Base-by-base conservation (phyloP, 768 basidiomycete genomes). In the Boletus subparvulus region DNA sequence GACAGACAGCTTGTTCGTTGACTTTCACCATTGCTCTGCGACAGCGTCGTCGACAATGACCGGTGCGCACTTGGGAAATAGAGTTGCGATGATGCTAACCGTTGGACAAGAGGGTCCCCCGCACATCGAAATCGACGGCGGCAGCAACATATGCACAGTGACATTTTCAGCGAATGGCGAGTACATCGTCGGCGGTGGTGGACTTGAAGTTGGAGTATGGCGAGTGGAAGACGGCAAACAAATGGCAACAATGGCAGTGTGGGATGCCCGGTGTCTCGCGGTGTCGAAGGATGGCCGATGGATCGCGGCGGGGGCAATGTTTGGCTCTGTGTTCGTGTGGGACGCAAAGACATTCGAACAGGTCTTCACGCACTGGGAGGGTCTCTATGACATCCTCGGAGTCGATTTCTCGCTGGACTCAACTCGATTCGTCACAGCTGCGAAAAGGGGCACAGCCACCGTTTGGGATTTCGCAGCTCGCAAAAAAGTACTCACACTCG, bases 251-350 rank as follows among this genome's bases (percentile, higher is more conserved):
- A 33, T 47, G 39, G 21, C 19, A 16, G 37, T 28, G 10, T 2
- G 4, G 33, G 2, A 9, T 4, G 33, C 10, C 1, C 8, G 21
- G 16, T 14, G 40, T 54, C 12, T 5, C 1, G 46, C 58, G 3
- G 37, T 46, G 4, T 55, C 60, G 11, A 49, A 55, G 26, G 44
- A 61, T 17, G 52, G 39, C 24, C 33, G 21, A 28, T 36, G 32
- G 40, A 47, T 58, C 16, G 56, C 52, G 3, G 56, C 52, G 10
- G 56, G 57, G 10, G 50, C 39, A 9, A 3, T 6, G 3, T 19
- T 17, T 13, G 41, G 35, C 19, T 0, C 3, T 2, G 30, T 19
- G 7, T 4, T 39, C 4, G 47, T 36, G 8, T 49, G 47, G 54
- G 47, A 30, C 19, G 13, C 40, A 13, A 21, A 32, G 3, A 49